Conservation (phyloP, 441 rosid genomes). For the Adansonia grandidieri region DNA sequence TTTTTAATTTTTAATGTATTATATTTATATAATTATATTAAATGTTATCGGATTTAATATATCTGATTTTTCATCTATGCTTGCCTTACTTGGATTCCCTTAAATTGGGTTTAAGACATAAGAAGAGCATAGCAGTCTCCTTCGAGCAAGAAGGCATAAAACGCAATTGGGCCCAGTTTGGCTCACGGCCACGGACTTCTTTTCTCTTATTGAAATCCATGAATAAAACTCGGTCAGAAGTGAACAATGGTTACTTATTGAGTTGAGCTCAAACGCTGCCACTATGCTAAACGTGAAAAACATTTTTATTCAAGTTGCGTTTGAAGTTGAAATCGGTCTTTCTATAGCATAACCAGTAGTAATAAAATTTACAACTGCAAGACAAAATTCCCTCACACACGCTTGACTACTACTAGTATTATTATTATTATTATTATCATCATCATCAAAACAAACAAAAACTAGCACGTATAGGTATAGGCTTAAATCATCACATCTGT, state of each 20-base stretch:
- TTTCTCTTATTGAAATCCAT: neutral
- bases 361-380: neutral
- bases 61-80: neutral
- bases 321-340: no score
- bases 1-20: no score
- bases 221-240: neutral
- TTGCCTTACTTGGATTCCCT: neutral
- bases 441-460: neutral
- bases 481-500: neutral
- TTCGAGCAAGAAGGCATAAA: neutral
- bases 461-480: neutral
- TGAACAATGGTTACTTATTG: neutral
- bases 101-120: neutral
- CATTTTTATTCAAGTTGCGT: no score
- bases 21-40: no score
- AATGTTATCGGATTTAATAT: no score
- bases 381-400: constrained; percentile 5
- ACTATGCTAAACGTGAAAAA: neutral
- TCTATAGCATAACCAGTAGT: no score
- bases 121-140: neutral
- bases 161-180: neutral
- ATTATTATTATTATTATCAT: no score
- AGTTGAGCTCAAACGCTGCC: neutral
- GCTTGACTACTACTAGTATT: no score
- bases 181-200: neutral